Base-by-base conservation (phyloP, 2,329 filamentous ascomycete species). In the Neoscytalidium dimidiatum region DNA sequence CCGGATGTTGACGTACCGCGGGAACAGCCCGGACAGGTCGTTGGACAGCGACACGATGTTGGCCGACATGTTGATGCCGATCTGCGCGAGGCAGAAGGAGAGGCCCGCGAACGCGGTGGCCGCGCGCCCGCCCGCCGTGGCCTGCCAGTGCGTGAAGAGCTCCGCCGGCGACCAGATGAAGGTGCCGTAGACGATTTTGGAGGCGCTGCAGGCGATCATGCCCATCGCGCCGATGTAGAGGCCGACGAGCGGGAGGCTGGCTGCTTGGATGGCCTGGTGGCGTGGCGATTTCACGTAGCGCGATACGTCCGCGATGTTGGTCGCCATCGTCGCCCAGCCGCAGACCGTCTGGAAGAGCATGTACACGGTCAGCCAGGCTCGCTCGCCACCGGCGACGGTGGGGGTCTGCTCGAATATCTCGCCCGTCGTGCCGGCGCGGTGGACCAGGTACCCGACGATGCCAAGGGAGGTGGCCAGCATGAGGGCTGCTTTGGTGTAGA, bases 221-320 rank as follows among this genome's bases (percentile, higher is more conserved):
- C 72, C 73, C 71, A 60, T 73, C 71, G 41, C 11, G 17, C 19
- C 21, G 61, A 78, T 74, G 26, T 77, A 67, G 1, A 74, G 72
- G 66, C 79, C 76, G 65, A 78, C 71, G 64, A 78, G 69, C 41
- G 72, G 70, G 43, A 68, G 69, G 38, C 41, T 44, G 29, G 67
- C 62, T 14, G 35, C 19, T 7, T 57, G 52, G n/a, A 33, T 23
- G 1, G 26, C 31, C 17, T 57, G 52, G 17, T n/a, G 14, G 19
- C 52, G n/a, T n/a, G 33, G 52, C 3, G 63, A 71, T 23, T 64
- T 66, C 43, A 64, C 52, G 52, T 67, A 69, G 49, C 67, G 51
- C 17, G 67, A 67, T 51, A 69, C 68, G 58, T 69, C 67, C 51
- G 64, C 61, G 49, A 66, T 67, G 66, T 49, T 62, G 44, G 49